phyloP scores from a whole-genome alignment of 495 filamentous ascomycete genomes.

The Delitschia confertaspora region DNA sequence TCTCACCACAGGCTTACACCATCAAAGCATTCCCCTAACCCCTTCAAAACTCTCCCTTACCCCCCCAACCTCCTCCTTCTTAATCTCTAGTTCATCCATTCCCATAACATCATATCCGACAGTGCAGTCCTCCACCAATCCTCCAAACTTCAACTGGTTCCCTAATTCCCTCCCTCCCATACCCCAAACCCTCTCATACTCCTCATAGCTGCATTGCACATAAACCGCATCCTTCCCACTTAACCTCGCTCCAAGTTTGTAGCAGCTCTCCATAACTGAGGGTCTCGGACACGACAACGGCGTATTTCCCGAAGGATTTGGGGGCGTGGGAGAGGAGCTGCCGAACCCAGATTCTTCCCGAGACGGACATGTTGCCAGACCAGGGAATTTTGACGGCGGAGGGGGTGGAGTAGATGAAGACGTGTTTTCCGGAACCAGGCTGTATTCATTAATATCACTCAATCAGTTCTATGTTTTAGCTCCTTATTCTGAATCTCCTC shows the following conservation, averaged over 20 bases:
- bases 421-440: slow-evolving; percentile 6
- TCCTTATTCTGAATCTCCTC: too few relatives aligned
- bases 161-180: slow-evolving; percentile 2
- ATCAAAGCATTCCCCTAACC: background rate
- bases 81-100: slow-evolving; percentile 8
- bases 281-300: slow-evolving; percentile 1
- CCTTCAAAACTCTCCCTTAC: background rate
- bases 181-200: slow-evolving; percentile 4
- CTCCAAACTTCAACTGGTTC: slow-evolving; percentile 6
- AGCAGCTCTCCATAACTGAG: slow-evolving; percentile 8
- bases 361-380: slow-evolving; percentile 3
- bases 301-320: background rate
- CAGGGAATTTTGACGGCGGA: background rate
- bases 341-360: slow-evolving; percentile 7
- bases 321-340: slow-evolving; percentile 7
- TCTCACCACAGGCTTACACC: too few relatives aligned
- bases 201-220: background rate
- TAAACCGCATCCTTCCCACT: slow-evolving; percentile 2
- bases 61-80: slow-evolving; percentile 3
- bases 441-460: too few relatives aligned
- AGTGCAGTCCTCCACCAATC: background rate
- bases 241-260: slow-evolving; percentile 6
- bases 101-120: background rate
- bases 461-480: too few relatives aligned
- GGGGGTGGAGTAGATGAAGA: slow-evolving; percentile 4